Evolutionary conservation across 148 eudicot species (phyloP).

Genomic region (Arctostaphylos glauca): DNA sequence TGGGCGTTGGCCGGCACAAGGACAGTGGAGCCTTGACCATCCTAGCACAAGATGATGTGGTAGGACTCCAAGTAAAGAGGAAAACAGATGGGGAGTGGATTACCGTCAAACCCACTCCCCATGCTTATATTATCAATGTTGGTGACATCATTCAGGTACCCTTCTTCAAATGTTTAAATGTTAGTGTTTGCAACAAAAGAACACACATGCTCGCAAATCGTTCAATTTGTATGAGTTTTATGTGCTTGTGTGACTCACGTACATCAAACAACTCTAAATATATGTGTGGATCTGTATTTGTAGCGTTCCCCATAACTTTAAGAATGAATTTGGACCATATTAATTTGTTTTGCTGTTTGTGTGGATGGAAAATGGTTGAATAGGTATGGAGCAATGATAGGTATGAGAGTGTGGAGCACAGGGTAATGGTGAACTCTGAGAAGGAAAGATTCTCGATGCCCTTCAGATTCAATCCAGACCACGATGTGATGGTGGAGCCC

Average conservation of each 20-base stretch:
- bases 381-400: slow-evolving; percentile 75
- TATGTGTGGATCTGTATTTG: too few species aligned
- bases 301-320: not conserved
- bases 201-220: too few species aligned
- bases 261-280: too few species aligned
- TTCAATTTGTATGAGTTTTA: too few species aligned
- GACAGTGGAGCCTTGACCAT: slow-evolving; percentile 72
- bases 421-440: slow-evolving; percentile 51
- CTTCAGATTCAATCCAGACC: slow-evolving; percentile 52
- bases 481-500: slow-evolving; percentile 51
- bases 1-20: slow-evolving; percentile 76
- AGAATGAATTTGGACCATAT: not conserved
- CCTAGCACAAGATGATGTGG: slow-evolving; percentile 79
- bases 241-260: too few species aligned
- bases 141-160: slow-evolving; percentile 81
- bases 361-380: not conserved
- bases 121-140: slow-evolving; percentile 65
- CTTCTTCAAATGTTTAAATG: too few species aligned
- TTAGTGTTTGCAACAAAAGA: too few species aligned
- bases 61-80: slow-evolving; percentile 72
- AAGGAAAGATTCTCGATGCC: slow-evolving; percentile 59
- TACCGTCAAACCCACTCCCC: slow-evolving; percentile 52
- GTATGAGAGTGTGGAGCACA: slow-evolving; percentile 66
- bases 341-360: too few species aligned
- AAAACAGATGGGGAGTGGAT: slow-evolving; percentile 78